Percentiles rank a stretch among this genome's conserved stretches.
Conservation (phyloP, 495 filamentous ascomycete species). For the Filosporella fistucella region DNA sequence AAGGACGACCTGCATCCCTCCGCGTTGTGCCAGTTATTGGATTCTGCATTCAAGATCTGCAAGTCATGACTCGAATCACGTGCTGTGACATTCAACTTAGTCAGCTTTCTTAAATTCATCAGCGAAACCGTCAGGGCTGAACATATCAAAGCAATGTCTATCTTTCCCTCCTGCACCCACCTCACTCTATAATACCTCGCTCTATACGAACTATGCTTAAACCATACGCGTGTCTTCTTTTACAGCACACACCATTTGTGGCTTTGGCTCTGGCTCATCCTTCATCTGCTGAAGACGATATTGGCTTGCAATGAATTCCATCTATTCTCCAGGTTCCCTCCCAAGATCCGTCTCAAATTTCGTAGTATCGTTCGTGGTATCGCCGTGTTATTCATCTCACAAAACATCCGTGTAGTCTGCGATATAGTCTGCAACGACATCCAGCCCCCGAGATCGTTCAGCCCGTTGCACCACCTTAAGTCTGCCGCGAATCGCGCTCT, state of each 20-base stretch:
- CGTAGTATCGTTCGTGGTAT: too few relatives aligned
- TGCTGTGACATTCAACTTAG: too few relatives aligned
- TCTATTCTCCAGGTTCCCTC: background rate
- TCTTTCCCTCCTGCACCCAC: too few relatives aligned
- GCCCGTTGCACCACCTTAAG: background rate
- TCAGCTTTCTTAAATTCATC: slow-evolving; percentile 32
- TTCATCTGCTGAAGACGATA: background rate
- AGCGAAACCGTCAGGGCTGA: slow-evolving; percentile 17
- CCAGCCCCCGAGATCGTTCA: background rate
- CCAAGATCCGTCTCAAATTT: background rate
- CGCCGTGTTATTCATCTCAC: background rate
- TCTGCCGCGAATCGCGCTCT: background rate
- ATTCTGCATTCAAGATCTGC: too few relatives aligned
- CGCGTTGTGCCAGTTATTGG: too few relatives aligned
- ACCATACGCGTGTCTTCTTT: too few relatives aligned
- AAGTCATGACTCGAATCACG: too few relatives aligned
- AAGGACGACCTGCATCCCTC: slow-evolving; percentile 27
- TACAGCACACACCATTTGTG: background rate
- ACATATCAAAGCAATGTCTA: slow-evolving; percentile 28
- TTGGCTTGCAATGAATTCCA: background rate
- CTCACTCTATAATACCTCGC: too few relatives aligned
- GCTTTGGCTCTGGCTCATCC: background rate
- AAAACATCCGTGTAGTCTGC: background rate
- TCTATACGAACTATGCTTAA: too few relatives aligned
- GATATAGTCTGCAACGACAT: background rate